phyloP scores from a whole-genome alignment of 2,329 filamentous ascomycete genomes.

The Moelleriella libera region DNA sequence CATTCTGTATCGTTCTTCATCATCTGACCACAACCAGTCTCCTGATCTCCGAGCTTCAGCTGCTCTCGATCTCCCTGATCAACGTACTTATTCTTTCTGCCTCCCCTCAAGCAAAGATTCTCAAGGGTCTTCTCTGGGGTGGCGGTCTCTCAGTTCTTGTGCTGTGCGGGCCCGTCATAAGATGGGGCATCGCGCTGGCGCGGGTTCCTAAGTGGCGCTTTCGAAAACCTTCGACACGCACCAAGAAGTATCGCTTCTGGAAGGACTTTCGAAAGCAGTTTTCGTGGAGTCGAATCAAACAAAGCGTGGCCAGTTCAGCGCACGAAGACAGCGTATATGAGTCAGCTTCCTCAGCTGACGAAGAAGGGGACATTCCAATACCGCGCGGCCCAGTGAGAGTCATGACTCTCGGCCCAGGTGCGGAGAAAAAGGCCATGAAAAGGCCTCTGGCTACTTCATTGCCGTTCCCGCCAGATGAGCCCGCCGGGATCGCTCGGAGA shows the following conservation, averaged over 20 bases:
- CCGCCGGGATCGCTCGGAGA: constrained; percentile 16
- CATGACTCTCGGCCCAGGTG: constrained; percentile 14
- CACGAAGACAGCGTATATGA: constrained; percentile 18
- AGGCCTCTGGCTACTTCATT: background rate
- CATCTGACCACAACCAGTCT: constrained; percentile 82
- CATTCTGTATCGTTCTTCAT: constrained; percentile 57
- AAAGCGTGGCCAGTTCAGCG: constrained; percentile 18
- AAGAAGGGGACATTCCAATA: constrained; percentile 9
- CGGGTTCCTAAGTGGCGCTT: constrained; percentile 89
- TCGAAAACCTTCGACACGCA: constrained; percentile 32
- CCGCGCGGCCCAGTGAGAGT: constrained; percentile 12
- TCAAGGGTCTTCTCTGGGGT: constrained; percentile 75
- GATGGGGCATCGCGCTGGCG: constrained; percentile 74
- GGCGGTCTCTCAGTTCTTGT: constrained; percentile 68
- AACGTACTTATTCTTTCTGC: constrained; percentile 64
- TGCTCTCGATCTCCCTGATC: constrained; percentile 71
- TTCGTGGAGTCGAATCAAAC: constrained; percentile 32
- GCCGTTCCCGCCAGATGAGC: background rate
- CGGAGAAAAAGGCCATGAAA: constrained; percentile 3
- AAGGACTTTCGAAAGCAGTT: constrained; percentile 25
- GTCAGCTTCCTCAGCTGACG: constrained; percentile 16
- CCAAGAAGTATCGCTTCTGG: constrained; percentile 20
- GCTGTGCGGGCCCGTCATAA: constrained; percentile 57
- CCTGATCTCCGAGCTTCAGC: constrained; percentile 71
- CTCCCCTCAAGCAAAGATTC: constrained; percentile 71